Conservation (phyloP, 2,329 filamentous ascomycete species). For the Zalaria obscura region DNA sequence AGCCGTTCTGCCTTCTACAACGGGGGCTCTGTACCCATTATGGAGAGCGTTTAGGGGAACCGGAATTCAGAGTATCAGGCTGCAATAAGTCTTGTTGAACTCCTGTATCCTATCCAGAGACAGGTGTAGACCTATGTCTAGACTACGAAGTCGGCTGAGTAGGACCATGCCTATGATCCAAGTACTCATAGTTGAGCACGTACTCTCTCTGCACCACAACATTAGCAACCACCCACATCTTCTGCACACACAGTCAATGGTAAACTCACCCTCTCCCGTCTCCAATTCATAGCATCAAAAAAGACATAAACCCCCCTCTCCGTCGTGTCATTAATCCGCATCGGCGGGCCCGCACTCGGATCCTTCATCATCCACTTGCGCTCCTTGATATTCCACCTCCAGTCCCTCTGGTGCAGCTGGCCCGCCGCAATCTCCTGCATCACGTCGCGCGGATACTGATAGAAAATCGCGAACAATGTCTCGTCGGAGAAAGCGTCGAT, state of each 20-base stretch:
- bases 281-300: conserved; percentile 39
- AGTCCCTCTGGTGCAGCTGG: conserved; percentile 40
- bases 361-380: conserved; percentile 43
- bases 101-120: too few relatives aligned
- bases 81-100: too few relatives aligned
- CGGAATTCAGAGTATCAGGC: too few relatives aligned
- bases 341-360: conserved; percentile 25
- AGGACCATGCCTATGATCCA: conserved; percentile 28
- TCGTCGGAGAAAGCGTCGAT: conserved; percentile 29
- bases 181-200: conserved; percentile 36
- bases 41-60: too few relatives aligned
- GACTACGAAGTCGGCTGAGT: conserved; percentile 2
- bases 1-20: too few relatives aligned
- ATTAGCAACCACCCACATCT: background rate
- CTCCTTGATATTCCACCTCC: conserved; percentile 40
- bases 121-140: too few relatives aligned
- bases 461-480: conserved; percentile 57
- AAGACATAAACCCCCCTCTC: conserved; percentile 41
- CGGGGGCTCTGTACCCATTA: too few relatives aligned
- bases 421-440: conserved; percentile 51
- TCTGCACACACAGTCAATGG: conserved; percentile 2
- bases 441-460: conserved; percentile 50
- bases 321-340: conserved; percentile 29
- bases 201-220: conserved; percentile 28
- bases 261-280: conserved; percentile 30